Evolutionary conservation across 2,329 filamentous ascomycete species (phyloP).

Genomic region (Capronia epimyces): DNA sequence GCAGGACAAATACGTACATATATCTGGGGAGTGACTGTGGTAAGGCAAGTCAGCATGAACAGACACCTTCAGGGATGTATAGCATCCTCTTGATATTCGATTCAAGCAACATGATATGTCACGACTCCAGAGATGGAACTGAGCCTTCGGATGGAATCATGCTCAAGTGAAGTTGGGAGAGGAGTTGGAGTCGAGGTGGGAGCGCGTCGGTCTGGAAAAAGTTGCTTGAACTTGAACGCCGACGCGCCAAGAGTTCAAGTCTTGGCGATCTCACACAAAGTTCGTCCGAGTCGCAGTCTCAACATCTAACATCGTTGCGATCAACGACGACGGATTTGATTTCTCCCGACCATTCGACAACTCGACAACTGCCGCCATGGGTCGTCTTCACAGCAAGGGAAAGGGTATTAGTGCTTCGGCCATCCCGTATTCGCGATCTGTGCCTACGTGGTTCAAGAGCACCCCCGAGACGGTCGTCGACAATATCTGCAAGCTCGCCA

Average conservation of each 20-base stretch:
- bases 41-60: too few species aligned
- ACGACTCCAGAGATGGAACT: too few species aligned
- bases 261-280: slow-evolving; percentile 2
- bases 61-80: too few species aligned
- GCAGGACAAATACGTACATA: slow-evolving; percentile 13
- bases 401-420: slow-evolving; percentile 98
- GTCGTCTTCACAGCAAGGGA: slow-evolving; percentile 98
- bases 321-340: slow-evolving; percentile 1
- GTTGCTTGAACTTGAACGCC: background rate
- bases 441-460: slow-evolving; percentile 97
- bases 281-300: background rate
- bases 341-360: slow-evolving; percentile 9
- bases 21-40: background rate
- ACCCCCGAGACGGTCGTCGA: slow-evolving; percentile 97
- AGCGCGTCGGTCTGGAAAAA: slow-evolving; percentile 8
- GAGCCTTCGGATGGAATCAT: too few species aligned
- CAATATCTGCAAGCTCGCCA: slow-evolving; percentile 98
- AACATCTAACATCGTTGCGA: background rate
- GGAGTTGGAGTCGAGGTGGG: background rate
- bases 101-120: too few species aligned
- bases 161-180: background rate
- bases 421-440: slow-evolving; percentile 89
- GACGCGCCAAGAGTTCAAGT: slow-evolving; percentile 1
- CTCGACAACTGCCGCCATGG: slow-evolving; percentile 53
- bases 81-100: too few species aligned